Evolutionary conservation across 2,329 filamentous ascomycete species (phyloP).

Genomic region (Hypoxylon sp.): DNA sequence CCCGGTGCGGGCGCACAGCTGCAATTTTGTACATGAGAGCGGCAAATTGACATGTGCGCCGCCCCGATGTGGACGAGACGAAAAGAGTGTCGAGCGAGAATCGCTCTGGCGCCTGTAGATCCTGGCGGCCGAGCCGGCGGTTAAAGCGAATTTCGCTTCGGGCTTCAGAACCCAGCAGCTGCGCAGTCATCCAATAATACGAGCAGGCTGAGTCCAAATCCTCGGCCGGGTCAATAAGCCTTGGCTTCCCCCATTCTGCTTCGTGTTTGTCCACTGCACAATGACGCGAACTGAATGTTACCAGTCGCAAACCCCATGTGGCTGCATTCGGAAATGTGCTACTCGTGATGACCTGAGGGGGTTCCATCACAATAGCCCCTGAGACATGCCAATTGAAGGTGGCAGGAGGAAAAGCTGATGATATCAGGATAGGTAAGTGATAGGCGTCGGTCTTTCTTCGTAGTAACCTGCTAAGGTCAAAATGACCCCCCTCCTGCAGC

Average conservation of each 20-base stretch:
- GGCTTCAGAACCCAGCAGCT: constrained; percentile 1
- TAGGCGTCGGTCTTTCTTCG: constrained; percentile 9
- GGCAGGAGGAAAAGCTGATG: constrained; percentile 13
- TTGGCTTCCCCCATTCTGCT: constrained; percentile 21
- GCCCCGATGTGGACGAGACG: constrained; percentile 5
- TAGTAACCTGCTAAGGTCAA: constrained; percentile 14
- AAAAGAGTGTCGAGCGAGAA: constrained; percentile 23
- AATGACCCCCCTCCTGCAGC: constrained; percentile 15
- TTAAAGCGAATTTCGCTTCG: constrained; percentile 38
- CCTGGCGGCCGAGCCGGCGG: constrained; percentile 26
- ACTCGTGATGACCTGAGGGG: constrained; percentile 28
- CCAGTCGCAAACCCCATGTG: constrained; percentile 13
- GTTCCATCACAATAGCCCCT: constrained; percentile 21
- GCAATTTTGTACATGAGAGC: constrained; percentile 30
- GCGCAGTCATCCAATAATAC: constrained; percentile 20
- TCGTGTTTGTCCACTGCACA: constrained; percentile 24
- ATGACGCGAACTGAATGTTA: constrained; percentile 34
- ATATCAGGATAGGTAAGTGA: constrained; percentile 30
- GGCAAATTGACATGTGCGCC: constrained; percentile 27
- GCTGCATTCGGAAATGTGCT: not conserved
- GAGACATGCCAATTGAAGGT: constrained; percentile 24
- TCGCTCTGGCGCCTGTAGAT: constrained; percentile 34
- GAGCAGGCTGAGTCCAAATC: constrained; percentile 33
- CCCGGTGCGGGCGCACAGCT: constrained; percentile 9
- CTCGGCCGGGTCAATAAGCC: constrained; percentile 18